These are phyloP conservation scores for Apiotrichum veenhuisii DNA, from an alignment of 1,284 basidiomycete genomes.

Conservation along the genomic window DNA sequence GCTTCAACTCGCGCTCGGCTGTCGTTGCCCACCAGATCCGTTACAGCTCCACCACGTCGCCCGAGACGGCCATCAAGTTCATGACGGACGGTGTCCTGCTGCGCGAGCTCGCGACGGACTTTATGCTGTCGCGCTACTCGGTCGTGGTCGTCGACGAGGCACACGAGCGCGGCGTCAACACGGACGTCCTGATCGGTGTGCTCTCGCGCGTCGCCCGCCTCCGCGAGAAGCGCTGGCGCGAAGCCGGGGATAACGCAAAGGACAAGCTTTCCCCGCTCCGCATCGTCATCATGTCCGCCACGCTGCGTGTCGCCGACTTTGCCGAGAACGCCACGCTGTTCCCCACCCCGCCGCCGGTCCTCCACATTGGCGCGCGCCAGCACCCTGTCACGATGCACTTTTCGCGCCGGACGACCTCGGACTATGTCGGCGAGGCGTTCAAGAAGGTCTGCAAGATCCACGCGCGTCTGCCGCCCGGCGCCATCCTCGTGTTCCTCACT, in stretches of 20 bases:
- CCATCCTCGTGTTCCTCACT: conserved; percentile 70
- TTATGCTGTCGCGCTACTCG: conserved; percentile 83
- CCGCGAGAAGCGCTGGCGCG: conserved; percentile 81
- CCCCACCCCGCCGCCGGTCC: conserved; percentile 75
- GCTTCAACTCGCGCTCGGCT: conserved; percentile 61
- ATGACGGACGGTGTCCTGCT: conserved; percentile 99
- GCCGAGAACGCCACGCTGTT: conserved; percentile 83
- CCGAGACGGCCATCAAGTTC: conserved; percentile 91
- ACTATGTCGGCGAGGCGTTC: conserved; percentile 87
- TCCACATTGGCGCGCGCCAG: conserved; percentile 85
- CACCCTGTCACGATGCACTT: conserved; percentile 96
- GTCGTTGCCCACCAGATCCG: conserved; percentile 94
- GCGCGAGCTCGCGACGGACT: conserved; percentile 87
- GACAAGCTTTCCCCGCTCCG: conserved; percentile 85
- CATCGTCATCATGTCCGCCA: conserved; percentile 98
- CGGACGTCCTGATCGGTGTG: conserved; percentile 94
- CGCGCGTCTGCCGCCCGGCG: conserved; percentile 64
- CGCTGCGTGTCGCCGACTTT: conserved; percentile 90
- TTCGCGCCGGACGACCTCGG: conserved; percentile 73
- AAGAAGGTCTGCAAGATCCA: conserved; percentile 83
- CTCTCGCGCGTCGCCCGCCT: conserved; percentile 86
- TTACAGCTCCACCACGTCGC: conserved; percentile 88
- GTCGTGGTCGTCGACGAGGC: conserved; percentile 97
- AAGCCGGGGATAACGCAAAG: conserved; percentile 54
- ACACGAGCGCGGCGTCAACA: conserved; percentile 97